These are phyloP conservation scores for Dalbergia cochinchinensis DNA, from an alignment of 306 rosid species.

Conservation along the genomic window DNA sequence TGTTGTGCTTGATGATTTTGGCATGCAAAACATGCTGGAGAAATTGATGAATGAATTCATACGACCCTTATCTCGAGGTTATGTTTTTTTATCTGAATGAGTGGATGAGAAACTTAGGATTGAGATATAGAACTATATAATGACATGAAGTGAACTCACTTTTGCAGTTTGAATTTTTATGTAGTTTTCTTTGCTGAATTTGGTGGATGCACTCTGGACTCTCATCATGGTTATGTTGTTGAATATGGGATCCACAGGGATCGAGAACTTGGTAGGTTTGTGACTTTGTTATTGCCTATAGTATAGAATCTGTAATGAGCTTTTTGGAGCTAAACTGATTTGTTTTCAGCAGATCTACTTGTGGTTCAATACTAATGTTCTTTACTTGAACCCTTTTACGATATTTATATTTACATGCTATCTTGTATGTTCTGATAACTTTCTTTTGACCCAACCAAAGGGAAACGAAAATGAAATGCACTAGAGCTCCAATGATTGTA, in stretches of 20 bases:
- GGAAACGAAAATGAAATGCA: neutral
- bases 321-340: constrained; percentile 10
- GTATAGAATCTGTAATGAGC: neutral
- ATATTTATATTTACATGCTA: neutral
- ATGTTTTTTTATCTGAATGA: constrained; percentile 9
- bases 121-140: constrained; percentile 25
- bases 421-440: constrained; percentile 3
- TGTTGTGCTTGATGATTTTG: constrained; percentile 97
- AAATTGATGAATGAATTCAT: constrained; percentile 80
- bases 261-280: constrained; percentile 83
- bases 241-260: constrained; percentile 92
- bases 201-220: constrained; percentile 93
- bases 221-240: constrained; percentile 98
- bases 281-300: constrained; percentile 18
- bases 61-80: constrained; percentile 81
- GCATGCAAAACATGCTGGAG: constrained; percentile 84
- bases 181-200: constrained; percentile 86
- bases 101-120: constrained; percentile 25
- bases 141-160: constrained; percentile 41
- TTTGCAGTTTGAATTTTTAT: constrained; percentile 45
- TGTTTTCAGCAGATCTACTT: constrained; percentile 30
- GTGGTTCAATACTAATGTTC: constrained; percentile 18
- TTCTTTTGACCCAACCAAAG: neutral
- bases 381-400: constrained; percentile 7
- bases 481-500: constrained; percentile 10